Conservation (phyloP, 2,329 filamentous ascomycete genomes). For the Fusarium haematococcum region DNA sequence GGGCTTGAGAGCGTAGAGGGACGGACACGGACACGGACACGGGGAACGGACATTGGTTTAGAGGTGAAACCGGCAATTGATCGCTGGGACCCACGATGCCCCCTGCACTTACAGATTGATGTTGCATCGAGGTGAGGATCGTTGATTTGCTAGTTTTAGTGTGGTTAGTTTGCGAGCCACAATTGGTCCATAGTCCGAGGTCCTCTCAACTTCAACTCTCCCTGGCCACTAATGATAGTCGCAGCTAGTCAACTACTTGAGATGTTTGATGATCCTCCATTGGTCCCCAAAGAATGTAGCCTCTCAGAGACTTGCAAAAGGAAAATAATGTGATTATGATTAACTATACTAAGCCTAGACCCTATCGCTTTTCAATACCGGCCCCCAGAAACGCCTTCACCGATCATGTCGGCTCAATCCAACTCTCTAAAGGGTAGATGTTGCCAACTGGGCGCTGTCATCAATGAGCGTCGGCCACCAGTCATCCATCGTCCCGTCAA, state of each 20-base stretch:
- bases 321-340: background rate
- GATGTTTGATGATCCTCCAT: too few relatives aligned
- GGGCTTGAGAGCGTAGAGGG: background rate
- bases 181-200: background rate
- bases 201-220: too few relatives aligned
- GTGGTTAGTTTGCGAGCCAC: background rate
- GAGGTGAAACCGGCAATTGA: conserved; percentile 30
- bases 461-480: background rate
- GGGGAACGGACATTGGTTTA: background rate
- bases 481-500: background rate
- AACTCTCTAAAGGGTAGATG: background rate
- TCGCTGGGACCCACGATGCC: background rate
- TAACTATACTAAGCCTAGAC: background rate
- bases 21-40: conserved; percentile 35
- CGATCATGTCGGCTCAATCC: background rate
- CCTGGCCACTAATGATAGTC: too few relatives aligned
- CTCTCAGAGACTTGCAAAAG: background rate
- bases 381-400: background rate
- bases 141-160: background rate
- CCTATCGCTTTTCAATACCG: background rate
- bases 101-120: background rate
- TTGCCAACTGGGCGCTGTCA: background rate
- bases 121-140: background rate
- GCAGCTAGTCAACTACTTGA: too few relatives aligned
- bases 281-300: background rate